Base-by-base conservation (phyloP, 345 rosid species). In the Melaleuca quinquenervia region DNA sequence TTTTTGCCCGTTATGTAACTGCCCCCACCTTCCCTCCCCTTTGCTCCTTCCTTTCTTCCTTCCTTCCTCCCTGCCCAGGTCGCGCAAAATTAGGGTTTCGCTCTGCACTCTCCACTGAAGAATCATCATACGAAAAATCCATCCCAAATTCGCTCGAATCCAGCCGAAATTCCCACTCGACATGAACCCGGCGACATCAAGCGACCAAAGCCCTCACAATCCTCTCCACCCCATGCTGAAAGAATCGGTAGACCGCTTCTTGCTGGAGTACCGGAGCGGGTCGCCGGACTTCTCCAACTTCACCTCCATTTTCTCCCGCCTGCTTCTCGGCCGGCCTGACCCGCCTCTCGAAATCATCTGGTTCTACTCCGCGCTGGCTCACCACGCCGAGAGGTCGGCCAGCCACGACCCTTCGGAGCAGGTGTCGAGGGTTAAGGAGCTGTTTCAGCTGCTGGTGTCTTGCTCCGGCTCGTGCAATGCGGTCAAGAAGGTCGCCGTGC, bases 281-380 rank as follows among this genome's bases (percentile, higher is more conserved):
- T 87, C 88, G 20, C 85, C 92, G 13, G 92, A 93, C 91, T 95
- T 96, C 91, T 88, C 96, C 84, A 88, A 90, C 88, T 91, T 93
- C 90, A 84, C 91, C 87, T 84, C 93, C 8, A 92, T 96, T 62
- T 95, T 95, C 90, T 92, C 91, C 85, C 95, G 96, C 41, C 41
- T 93, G 44, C 92, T 95, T 27, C 89, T 91, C 21, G 88, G 82
- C 82, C 49, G 88, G 6, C 93, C 94, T 56, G 88, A 93, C 55
- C 95, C 97, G 9, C 94, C 95, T 1, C 93, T 96, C 41, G 96
- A 96, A 29, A 82, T 92, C 85, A 83, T 92, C 49, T 96, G 96
- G 98, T 94, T 96, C 88, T 93, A 94, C 91, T 88, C 96, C 44
- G 93, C 96, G 5, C 45, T 94, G 51, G 88, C 91, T 36, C 92